Evolutionary conservation across 441 rosid species (phyloP).

Genomic region (Populus tomentosa): DNA sequence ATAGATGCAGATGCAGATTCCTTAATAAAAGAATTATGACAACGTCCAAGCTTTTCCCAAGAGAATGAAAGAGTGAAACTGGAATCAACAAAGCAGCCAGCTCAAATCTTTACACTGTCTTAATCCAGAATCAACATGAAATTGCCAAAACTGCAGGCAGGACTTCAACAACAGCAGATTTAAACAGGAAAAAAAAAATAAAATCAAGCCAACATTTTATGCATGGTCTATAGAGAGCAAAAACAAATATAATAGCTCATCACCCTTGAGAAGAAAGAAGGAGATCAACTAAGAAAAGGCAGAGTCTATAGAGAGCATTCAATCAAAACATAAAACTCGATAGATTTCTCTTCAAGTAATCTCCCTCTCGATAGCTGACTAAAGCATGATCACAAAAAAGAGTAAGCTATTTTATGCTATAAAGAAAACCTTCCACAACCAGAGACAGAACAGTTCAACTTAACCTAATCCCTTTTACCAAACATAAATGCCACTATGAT

Average conservation of each 20-base stretch:
- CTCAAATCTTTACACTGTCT: slow-evolving; percentile 5
- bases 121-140: slow-evolving; percentile 1
- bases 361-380: not conserved
- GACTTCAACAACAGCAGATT: not conserved
- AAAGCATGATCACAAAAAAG: not conserved
- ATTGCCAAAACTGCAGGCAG: not conserved
- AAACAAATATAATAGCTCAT: not conserved
- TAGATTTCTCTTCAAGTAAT: not conserved
- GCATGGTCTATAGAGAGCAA: too few species aligned
- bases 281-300: not conserved
- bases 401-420: not conserved
- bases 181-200: not conserved
- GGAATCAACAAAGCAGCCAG: not conserved
- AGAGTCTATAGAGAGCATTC: not conserved
- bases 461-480: not conserved
- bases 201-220: not conserved
- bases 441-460: not conserved
- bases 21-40: too few species aligned
- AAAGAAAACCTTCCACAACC: not conserved
- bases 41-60: not conserved
- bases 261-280: not conserved
- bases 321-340: not conserved
- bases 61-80: not conserved
- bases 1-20: too few species aligned
- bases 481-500: too few species aligned